These are phyloP conservation scores for Lentinula edodes DNA, from an alignment of 768 basidiomycete species.

Conservation along the genomic window DNA sequence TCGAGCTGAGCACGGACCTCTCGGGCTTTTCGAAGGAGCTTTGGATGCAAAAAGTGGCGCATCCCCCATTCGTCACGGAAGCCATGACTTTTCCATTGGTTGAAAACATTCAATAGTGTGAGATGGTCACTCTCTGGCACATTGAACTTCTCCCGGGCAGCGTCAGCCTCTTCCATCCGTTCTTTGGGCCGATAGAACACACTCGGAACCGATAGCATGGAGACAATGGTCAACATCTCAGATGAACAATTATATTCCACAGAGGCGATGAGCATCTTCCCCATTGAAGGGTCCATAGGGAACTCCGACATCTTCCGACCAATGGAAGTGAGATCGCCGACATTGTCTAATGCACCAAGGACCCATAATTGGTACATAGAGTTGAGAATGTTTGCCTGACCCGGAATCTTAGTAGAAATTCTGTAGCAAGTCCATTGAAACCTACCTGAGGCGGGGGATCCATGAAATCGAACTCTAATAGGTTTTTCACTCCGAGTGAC, in stretches of 20 bases:
- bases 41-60: slow-evolving; percentile 95
- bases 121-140: slow-evolving; percentile 98
- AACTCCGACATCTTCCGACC: slow-evolving; percentile 99
- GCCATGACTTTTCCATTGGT: slow-evolving; percentile 97
- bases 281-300: slow-evolving; percentile 99
- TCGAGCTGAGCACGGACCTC: slow-evolving; percentile 95
- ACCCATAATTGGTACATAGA: slow-evolving; percentile 99
- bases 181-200: slow-evolving; percentile 98
- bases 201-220: slow-evolving; percentile 96
- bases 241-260: slow-evolving; percentile 90
- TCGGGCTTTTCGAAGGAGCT: slow-evolving; percentile 87
- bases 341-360: slow-evolving; percentile 93
- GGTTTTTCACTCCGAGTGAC: slow-evolving; percentile 93
- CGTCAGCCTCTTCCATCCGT: slow-evolving; percentile 95
- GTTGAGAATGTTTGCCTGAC: slow-evolving; percentile 90
- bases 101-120: slow-evolving; percentile 92
- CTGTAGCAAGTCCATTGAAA: not conserved
- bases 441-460: slow-evolving; percentile 97
- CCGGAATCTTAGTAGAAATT: not conserved
- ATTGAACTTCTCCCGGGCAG: slow-evolving; percentile 96
- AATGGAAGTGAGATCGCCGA: slow-evolving; percentile 88
- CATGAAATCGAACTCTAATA: slow-evolving; percentile 99
- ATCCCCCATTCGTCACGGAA: slow-evolving; percentile 93
- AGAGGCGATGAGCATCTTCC: slow-evolving; percentile 96
- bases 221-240: slow-evolving; percentile 98